Evolutionary conservation across 495 filamentous ascomycete species (phyloP), one percentile per base, ranked within the genome.

Genomic region (Talaromyces proteolyticus): DNA sequence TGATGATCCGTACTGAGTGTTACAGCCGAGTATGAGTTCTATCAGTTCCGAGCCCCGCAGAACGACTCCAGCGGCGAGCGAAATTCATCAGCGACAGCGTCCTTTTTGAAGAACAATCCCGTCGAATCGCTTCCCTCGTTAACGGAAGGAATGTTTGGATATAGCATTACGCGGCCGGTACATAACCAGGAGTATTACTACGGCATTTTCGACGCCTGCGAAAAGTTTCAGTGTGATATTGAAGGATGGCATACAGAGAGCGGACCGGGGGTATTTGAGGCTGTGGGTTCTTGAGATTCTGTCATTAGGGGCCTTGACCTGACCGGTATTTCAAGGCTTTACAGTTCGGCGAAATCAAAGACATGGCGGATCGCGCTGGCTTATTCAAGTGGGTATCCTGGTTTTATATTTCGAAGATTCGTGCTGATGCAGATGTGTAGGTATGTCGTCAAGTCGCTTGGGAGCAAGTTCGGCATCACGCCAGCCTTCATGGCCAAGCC

Each of bases 401-500:
- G 20, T 11, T 42, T 2, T 1, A 16, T 16, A 16, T 10, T 10
- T 10, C 11, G 2, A 23, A 19, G n/a, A 23, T 25, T 49, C 21
- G 16, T 17, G 19, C 37, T 47, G 17, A 53, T 34, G 1, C n/a
- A 45, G 5, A 16, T 24, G 20, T 26, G 18, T 46, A 85, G 80
- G 63, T 91, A 93, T 53, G 81, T 86, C 4, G 89, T 94, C 46
- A 96, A 94, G 66, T 86, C 87, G 1, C 76, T 95, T 23, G 89
- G 86, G 14, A 86, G 78, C 40, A 87, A 87, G 61, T 85, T 88
- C 66, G 90, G 89, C 40, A 95, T 97, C 58, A 95, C 88, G 0
- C 93, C 93, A 1, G 92, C 89, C 62, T 98, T 98, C 72, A 98
- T 98, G 93, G 93, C 93, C n/a, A 98, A 97, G 63, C 93, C 93